Evolutionary conservation across 805 yeast species (phyloP), one percentile per base, ranked within the genome.

Genomic region (Candida nitratophila): DNA sequence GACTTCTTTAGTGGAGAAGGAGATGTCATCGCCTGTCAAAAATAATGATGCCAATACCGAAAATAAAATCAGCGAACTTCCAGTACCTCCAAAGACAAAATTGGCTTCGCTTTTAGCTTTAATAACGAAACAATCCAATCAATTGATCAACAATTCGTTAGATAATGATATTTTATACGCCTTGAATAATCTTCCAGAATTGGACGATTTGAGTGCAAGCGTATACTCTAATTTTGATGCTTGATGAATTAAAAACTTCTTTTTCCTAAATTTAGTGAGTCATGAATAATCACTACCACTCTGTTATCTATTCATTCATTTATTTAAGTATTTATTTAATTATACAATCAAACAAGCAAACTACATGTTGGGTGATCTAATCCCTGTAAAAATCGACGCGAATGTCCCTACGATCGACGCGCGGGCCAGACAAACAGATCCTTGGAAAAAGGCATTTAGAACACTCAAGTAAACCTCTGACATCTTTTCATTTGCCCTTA

Each of bases 151-250:
- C 44, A 60, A 57, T 37, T 53, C 62, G 8, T 50, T 57, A 20
- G 65, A 63, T 40, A 58, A 61, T 34, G 63, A 60, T 16, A 49
- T 60, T 8, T 50, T 62, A 35, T 52, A 51, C 44, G 52, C 68
- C 4, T 64, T 81, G 73, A 71, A 74, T 50, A 65, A 65, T 46
- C 62, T 72, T 29, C 81, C 77, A 16, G 88, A 81, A 50, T 71
- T 90, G 45, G 95, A 86, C 51, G 96, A 88, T 47, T 73, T 90
- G 52, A 83, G 96, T 64, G 97, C 97, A 4, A 74, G 88, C 51
- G 90, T 90, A 9, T 90, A 90, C 61, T 83, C 96, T 17, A 88
- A 88, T 56, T 86, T 85, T 40, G 63, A 59, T 44, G 51, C 56
- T 19, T 56, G 29, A 24, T 10, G 15, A 14, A 20, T 6, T 19